Conservation (phyloP, 2,329 filamentous ascomycete genomes). For the Dactylellina cionopaga region DNA sequence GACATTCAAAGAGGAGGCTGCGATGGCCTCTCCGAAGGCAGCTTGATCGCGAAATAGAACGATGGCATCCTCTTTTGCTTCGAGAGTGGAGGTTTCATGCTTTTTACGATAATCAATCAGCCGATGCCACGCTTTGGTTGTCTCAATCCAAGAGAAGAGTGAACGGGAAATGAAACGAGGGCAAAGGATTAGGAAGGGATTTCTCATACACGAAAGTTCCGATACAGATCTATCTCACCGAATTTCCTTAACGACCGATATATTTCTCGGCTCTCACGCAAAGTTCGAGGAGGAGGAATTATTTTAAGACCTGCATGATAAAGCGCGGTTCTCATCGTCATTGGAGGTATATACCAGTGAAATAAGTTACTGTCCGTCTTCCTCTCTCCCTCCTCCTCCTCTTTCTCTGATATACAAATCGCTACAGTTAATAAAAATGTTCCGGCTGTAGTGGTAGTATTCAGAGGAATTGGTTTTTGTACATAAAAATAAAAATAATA, state of each 20-base stretch:
- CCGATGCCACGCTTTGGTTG: neutral
- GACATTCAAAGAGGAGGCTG: constrained; percentile 31
- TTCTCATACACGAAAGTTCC: constrained; percentile 35
- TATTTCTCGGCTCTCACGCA: constrained; percentile 37
- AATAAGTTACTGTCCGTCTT: too few species aligned
- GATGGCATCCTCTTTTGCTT: constrained; percentile 37
- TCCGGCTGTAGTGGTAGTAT: too few species aligned
- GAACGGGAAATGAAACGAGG: neutral
- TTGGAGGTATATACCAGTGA: too few species aligned
- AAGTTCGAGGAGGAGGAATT: constrained; percentile 34
- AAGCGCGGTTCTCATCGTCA: constrained; percentile 19
- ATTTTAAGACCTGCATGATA: constrained; percentile 39
- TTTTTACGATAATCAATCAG: neutral
- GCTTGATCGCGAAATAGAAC: constrained; percentile 30
- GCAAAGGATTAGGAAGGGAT: neutral
- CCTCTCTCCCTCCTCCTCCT: too few species aligned
- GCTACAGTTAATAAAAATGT: too few species aligned
- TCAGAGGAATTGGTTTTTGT: too few species aligned
- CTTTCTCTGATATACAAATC: too few species aligned
- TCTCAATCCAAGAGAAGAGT: neutral
- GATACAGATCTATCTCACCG: constrained; percentile 43
- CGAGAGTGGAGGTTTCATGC: constrained; percentile 30
- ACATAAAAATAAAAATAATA: too few species aligned
- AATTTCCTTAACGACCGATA: constrained; percentile 39
- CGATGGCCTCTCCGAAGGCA: constrained; percentile 11